These are phyloP conservation scores for Pythium dissotocum DNA, from an alignment of 352 stramenopile genomes.

Conservation along the genomic window DNA sequence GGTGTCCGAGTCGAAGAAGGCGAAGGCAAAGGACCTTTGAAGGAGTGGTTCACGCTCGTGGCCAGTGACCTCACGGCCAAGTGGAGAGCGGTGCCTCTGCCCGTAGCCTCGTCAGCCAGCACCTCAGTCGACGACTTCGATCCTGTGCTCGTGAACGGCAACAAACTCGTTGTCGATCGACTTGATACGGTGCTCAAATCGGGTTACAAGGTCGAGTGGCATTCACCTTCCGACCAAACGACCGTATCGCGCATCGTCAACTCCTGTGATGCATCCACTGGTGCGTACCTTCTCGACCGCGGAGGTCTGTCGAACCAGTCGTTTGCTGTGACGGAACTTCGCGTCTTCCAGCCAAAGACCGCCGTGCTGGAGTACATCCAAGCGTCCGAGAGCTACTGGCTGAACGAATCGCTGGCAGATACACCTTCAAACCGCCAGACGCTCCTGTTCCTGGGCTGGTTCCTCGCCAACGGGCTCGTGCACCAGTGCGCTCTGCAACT, in stretches of 20 bases:
- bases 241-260: conserved; percentile 51
- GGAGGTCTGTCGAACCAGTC: conserved; percentile 34
- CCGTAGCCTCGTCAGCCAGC: not conserved
- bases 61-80: conserved; percentile 41
- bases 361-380: conserved; percentile 59
- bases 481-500: conserved; percentile 38
- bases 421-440: conserved; percentile 34
- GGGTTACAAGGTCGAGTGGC: conserved; percentile 42
- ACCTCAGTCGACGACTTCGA: conserved; percentile 18
- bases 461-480: conserved; percentile 52
- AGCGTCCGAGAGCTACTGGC: conserved; percentile 60
- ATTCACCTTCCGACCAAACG: conserved; percentile 37
- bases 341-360: conserved; percentile 38
- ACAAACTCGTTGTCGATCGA: conserved; percentile 43
- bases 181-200: conserved; percentile 23
- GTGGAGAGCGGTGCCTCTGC: conserved; percentile 39
- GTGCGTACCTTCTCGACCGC: conserved; percentile 53
- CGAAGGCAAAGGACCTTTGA: conserved; percentile 70
- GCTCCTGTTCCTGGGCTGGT: conserved; percentile 59
- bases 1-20: conserved; percentile 66
- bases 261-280: conserved; percentile 31
- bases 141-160: conserved; percentile 44
- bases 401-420: conserved; percentile 49
- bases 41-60: conserved; percentile 71
- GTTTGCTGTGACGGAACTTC: conserved; percentile 43